Evolutionary conservation across 2,329 filamentous ascomycete species (phyloP).

Genomic region (Penicillium sp.): DNA sequence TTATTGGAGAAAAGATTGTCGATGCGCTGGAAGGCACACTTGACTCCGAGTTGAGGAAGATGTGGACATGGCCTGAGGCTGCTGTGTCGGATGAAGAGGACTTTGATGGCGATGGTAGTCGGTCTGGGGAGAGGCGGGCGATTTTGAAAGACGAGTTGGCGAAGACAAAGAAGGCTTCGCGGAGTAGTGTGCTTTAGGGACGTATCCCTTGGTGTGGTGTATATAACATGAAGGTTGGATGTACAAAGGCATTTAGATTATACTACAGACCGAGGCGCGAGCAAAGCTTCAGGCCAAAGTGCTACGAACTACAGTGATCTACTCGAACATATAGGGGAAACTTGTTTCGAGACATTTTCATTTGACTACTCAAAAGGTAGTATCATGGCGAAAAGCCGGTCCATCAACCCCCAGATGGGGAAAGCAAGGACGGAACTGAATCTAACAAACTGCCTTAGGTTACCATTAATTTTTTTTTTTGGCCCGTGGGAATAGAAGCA

Average conservation of each 20-base stretch:
- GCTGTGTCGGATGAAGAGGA: constrained; percentile 19
- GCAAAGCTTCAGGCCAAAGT: not conserved
- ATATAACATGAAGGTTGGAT: not conserved
- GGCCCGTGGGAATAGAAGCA: constrained; percentile 9
- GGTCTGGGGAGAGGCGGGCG: constrained; percentile 37
- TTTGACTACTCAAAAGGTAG: constrained; percentile 18
- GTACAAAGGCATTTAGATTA: not conserved
- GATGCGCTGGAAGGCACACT: constrained; percentile 48
- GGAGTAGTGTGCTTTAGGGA: constrained; percentile 26
- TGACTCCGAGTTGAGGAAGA: constrained; percentile 39
- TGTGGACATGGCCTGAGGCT: constrained; percentile 46
- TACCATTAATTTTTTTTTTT: constrained; percentile 28
- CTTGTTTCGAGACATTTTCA: constrained; percentile 2
- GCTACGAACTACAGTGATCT: not conserved
- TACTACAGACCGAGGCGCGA: not conserved
- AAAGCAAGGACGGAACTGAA: constrained; percentile 14
- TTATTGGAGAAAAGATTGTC: constrained; percentile 54
- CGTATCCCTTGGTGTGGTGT: not conserved
- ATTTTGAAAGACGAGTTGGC: constrained; percentile 42
- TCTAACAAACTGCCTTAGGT: constrained; percentile 13
- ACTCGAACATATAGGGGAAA: not conserved
- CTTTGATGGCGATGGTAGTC: constrained; percentile 41
- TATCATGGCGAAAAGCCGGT: constrained; percentile 17
- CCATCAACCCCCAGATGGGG: constrained; percentile 9
- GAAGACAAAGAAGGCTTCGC: constrained; percentile 28